A percentile compares a stretch with the other conserved stretches of the same genome.
phyloP scores from a whole-genome alignment of 768 basidiomycete species.

The Roridomyces roridus region DNA sequence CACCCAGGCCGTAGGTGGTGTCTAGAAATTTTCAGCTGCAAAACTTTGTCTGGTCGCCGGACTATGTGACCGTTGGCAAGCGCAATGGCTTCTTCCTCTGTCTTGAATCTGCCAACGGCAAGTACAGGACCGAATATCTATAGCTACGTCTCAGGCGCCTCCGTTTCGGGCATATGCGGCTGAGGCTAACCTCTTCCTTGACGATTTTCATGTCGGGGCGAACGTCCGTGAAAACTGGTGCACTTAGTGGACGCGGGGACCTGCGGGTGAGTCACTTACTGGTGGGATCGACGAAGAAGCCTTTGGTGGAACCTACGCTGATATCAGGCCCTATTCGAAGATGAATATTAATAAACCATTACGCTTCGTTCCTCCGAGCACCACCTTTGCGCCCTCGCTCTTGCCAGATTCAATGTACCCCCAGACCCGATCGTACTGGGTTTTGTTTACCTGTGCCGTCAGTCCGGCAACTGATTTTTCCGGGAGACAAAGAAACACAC shows the following conservation, averaged over 20 bases:
- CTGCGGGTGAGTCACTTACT: constrained; percentile 51
- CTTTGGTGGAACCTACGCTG: constrained; percentile 56
- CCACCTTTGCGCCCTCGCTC: constrained; percentile 78
- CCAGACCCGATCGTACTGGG: constrained; percentile 87
- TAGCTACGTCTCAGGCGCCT: constrained; percentile 4
- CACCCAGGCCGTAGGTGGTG: constrained; percentile 90
- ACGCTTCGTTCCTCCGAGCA: constrained; percentile 83
- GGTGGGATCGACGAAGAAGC: constrained; percentile 91
- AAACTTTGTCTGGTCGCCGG: background rate
- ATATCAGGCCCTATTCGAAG: background rate
- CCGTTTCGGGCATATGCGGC: background rate
- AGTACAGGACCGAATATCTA: constrained; percentile 97
- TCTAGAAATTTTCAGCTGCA: constrained; percentile 50
- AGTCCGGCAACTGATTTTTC: background rate
- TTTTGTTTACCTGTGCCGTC: constrained; percentile 69
- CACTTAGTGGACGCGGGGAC: constrained; percentile 11
- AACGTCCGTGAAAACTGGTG: constrained; percentile 81
- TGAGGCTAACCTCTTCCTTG: constrained; percentile 66
- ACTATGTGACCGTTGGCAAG: constrained; percentile 87
- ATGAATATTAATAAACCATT: background rate
- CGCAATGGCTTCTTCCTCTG: constrained; percentile 85
- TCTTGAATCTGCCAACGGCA: constrained; percentile 79
- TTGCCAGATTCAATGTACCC: constrained; percentile 88
- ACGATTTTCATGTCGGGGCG: constrained; percentile 85
- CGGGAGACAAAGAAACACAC: constrained; percentile 49